Evolutionary conservation across 2,329 filamentous ascomycete species (phyloP).

Genomic region (Aspergillus alliaceus): DNA sequence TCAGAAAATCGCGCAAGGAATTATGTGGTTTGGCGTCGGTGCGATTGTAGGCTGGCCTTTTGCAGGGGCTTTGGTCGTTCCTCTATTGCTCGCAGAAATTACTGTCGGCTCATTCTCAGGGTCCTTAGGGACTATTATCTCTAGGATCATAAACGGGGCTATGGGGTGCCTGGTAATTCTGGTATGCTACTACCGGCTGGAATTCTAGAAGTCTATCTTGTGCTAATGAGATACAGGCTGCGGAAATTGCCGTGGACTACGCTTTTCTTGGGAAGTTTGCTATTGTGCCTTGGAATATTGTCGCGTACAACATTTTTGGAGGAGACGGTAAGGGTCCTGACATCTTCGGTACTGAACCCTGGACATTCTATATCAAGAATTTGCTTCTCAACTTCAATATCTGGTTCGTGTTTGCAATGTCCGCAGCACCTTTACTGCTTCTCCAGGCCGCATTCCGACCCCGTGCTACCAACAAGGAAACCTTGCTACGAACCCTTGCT

Average conservation of each 20-base stretch:
- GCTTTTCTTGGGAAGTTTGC: constrained; percentile 81
- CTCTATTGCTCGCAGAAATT: constrained; percentile 77
- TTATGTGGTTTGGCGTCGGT: constrained; percentile 87
- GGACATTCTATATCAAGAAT: constrained; percentile 95
- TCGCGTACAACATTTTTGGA: constrained; percentile 92
- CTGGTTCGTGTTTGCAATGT: constrained; percentile 81
- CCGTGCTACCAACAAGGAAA: constrained; percentile 64
- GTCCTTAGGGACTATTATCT: constrained; percentile 59
- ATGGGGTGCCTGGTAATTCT: constrained; percentile 67
- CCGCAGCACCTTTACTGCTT: constrained; percentile 71
- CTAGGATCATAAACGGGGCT: constrained; percentile 66
- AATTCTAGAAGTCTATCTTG: background rate
- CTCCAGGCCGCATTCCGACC: constrained; percentile 67
- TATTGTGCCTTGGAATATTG: constrained; percentile 85
- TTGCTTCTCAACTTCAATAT: constrained; percentile 91
- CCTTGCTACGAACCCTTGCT: constrained; percentile 71
- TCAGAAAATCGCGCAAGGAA: constrained; percentile 75
- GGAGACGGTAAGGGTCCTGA: constrained; percentile 75
- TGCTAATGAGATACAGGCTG: constrained; percentile 50
- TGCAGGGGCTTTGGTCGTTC: constrained; percentile 74
- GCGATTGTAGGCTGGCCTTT: constrained; percentile 94
- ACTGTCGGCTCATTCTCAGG: constrained; percentile 55
- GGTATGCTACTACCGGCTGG: constrained; percentile 50
- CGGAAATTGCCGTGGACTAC: constrained; percentile 72
- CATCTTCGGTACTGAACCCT: constrained; percentile 93